A percentile compares a stretch with the other conserved stretches of the same genome.
phyloP scores from a whole-genome alignment of 2,329 filamentous ascomycete genomes.

The Sporothrix luriei region DNA sequence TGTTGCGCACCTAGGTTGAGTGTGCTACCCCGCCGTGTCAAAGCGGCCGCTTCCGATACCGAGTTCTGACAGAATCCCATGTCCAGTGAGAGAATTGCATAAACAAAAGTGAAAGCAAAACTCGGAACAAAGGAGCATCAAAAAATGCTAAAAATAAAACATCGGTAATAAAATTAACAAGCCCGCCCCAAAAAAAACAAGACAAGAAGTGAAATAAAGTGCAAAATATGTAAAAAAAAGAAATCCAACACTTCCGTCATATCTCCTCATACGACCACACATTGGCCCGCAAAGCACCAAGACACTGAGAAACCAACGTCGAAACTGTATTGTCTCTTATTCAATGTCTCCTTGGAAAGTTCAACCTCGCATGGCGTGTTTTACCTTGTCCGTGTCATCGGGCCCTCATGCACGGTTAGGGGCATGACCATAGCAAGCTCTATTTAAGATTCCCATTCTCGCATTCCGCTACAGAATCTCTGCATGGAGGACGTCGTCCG shows the following conservation, averaged over 20 bases:
- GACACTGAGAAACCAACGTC: background rate
- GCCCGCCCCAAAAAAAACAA: too few species aligned
- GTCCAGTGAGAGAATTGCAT: background rate
- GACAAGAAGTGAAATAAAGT: too few species aligned
- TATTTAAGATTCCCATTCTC: background rate
- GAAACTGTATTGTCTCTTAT: too few species aligned
- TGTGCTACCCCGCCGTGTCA: constrained; percentile 10
- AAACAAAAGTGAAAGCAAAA: too few species aligned
- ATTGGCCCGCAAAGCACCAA: background rate
- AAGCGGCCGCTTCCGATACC: constrained; percentile 1
- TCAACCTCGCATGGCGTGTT: background rate
- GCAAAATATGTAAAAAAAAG: background rate
- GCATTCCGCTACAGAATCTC: background rate
- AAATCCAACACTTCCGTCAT: too few species aligned
- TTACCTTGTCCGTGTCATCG: background rate
- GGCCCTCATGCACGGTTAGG: background rate
- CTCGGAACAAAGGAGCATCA: too few species aligned
- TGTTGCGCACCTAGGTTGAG: too few species aligned
- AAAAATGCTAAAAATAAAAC: too few species aligned
- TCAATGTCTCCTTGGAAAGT: too few species aligned
- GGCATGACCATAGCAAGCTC: background rate
- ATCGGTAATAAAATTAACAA: too few species aligned
- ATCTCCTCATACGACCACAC: too few species aligned
- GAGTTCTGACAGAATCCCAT: background rate
- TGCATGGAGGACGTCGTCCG: too few species aligned